Percentiles rank a stretch among this genome's conserved stretches.
These are phyloP conservation scores for Fusarium albidum DNA, from an alignment of 2,329 filamentous ascomycete genomes.

Conservation along the genomic window DNA sequence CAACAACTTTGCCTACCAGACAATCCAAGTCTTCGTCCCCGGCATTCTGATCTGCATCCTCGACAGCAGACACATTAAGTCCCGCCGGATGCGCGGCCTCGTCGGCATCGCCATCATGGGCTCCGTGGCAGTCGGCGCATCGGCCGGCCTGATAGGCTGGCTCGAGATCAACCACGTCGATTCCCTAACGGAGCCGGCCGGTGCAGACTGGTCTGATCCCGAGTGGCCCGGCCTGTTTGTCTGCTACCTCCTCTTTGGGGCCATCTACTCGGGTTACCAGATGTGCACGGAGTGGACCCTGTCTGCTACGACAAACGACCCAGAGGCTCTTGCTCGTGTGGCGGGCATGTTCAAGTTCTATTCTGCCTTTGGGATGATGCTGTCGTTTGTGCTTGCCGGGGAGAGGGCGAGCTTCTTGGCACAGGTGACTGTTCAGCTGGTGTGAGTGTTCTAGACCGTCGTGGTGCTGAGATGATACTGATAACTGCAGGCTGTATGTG, in stretches of 20 bases:
- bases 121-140: background rate
- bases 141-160: background rate
- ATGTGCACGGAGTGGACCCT: background rate
- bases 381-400: background rate
- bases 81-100: background rate
- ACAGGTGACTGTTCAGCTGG: background rate
- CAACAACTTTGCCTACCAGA: slow-evolving; percentile 1
- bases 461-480: too few species aligned
- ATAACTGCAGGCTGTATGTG: background rate
- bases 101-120: background rate
- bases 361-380: background rate
- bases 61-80: background rate
- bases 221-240: background rate
- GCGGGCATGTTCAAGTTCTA: background rate
- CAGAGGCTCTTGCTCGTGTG: background rate
- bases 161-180: background rate
- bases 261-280: background rate
- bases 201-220: background rate
- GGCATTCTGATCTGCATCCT: background rate
- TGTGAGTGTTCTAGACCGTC: background rate
- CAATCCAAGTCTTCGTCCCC: background rate
- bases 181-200: background rate
- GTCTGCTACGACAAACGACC: background rate
- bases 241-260: background rate
- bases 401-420: background rate